Conservation (phyloP, 2,329 filamentous ascomycete species). For the Cladophialophora exuberans region DNA sequence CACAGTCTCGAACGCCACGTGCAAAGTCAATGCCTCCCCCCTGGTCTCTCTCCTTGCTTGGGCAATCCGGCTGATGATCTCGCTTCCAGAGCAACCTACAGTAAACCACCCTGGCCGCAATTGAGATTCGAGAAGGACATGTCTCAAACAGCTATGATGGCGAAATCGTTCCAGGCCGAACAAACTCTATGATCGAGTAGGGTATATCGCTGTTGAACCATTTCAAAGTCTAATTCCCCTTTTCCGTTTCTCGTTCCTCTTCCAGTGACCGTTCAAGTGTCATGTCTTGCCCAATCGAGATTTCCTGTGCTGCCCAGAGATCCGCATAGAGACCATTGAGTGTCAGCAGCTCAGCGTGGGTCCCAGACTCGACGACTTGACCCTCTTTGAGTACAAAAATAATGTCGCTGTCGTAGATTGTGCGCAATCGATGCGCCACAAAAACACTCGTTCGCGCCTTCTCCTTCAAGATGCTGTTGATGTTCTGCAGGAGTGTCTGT, state of each 20-base stretch:
- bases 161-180: too few relatives aligned
- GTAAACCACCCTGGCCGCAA: too few relatives aligned
- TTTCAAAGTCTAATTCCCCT: conserved; percentile 9
- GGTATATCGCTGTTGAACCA: not conserved
- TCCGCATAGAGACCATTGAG: conserved; percentile 77
- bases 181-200: too few relatives aligned
- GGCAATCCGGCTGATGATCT: conserved; percentile 5
- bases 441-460: conserved; percentile 91
- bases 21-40: conserved; percentile 1
- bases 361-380: conserved; percentile 83
- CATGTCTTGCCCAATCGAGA: conserved; percentile 47
- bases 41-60: not conserved
- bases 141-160: too few relatives aligned
- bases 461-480: conserved; percentile 87
- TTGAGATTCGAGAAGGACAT: too few relatives aligned
- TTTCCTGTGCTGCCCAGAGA: conserved; percentile 76
- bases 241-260: conserved; percentile 32
- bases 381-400: conserved; percentile 91
- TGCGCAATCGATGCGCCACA: conserved; percentile 87
- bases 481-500: conserved; percentile 85
- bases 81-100: conserved; percentile 12
- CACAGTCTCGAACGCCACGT: conserved; percentile 13
- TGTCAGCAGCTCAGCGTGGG: conserved; percentile 81
- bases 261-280: conserved; percentile 48
- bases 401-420: conserved; percentile 89